These are phyloP conservation scores for Rhizophagus sp. DNA, from an alignment of 192 early-diverging fungal species.

Conservation along the genomic window DNA sequence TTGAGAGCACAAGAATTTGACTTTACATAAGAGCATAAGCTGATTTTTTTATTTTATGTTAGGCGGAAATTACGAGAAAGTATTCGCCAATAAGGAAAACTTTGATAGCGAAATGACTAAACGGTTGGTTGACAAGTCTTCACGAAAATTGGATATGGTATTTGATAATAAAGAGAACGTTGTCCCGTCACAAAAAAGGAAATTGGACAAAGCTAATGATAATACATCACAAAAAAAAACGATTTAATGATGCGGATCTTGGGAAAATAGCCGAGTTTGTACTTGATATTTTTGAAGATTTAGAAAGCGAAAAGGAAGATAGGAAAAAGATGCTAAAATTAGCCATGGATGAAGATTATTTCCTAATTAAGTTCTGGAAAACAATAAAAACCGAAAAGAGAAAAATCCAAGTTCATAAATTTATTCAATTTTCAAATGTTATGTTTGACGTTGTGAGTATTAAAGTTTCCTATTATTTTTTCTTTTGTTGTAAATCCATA, in stretches of 20 bases:
- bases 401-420: conserved; percentile 15
- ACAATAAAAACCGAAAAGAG: conserved; percentile 6
- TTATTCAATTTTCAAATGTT: conserved; percentile 15
- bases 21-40: too few relatives aligned
- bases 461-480: too few relatives aligned
- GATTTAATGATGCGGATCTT: conserved; percentile 6
- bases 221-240: conserved; percentile 13
- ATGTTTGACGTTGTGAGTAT: conserved; percentile 18
- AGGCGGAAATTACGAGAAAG: neutral
- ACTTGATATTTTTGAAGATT: conserved; percentile 19
- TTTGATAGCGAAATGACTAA: too few relatives aligned
- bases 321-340: conserved; percentile 17
- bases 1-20: conserved; percentile 24
- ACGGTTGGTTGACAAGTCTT: too few relatives aligned
- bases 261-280: conserved; percentile 10
- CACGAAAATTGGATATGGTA: too few relatives aligned
- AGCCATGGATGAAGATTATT: conserved; percentile 10
- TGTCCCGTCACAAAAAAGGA: neutral
- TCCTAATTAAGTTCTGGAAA: conserved; percentile 14
- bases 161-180: too few relatives aligned
- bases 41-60: too few relatives aligned
- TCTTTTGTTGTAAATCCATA: too few relatives aligned
- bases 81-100: neutral
- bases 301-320: neutral
- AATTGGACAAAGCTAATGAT: neutral